Percentiles rank a stretch among this genome's conserved stretches.
Conservation (phyloP, 805 yeast genomes). For the Metschnikowia vanudenii region DNA sequence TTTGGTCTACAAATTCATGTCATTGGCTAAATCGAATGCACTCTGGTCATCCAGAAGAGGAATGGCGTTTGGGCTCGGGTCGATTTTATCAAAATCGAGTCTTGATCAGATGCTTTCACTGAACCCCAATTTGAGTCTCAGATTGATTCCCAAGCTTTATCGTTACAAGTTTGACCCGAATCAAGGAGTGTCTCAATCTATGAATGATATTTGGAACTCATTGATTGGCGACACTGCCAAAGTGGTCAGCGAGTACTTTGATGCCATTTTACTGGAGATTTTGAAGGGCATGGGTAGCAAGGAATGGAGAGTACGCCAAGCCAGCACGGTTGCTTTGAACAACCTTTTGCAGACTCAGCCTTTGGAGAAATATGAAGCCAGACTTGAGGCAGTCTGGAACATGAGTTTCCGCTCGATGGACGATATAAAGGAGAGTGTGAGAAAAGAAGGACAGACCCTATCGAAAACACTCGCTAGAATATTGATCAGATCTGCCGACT, state of each 20-base stretch:
- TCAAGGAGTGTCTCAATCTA: slow-evolving; percentile 67
- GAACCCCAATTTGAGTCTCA: slow-evolving; percentile 52
- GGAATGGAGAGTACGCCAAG: slow-evolving; percentile 94
- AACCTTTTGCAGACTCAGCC: slow-evolving; percentile 67
- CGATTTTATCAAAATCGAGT: slow-evolving; percentile 75
- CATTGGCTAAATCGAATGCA: slow-evolving; percentile 81
- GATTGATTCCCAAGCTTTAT: slow-evolving; percentile 76
- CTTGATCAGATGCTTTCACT: slow-evolving; percentile 58
- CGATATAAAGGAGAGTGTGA: slow-evolving; percentile 90
- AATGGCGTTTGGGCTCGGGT: slow-evolving; percentile 88
- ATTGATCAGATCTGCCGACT: slow-evolving; percentile 56
- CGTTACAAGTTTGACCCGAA: slow-evolving; percentile 87
- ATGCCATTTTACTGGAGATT: slow-evolving; percentile 61
- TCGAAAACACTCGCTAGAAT: slow-evolving; percentile 65
- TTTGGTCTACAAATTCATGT: slow-evolving; percentile 90
- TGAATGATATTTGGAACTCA: slow-evolving; percentile 86
- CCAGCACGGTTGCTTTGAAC: slow-evolving; percentile 68
- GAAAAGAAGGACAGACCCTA: slow-evolving; percentile 72
- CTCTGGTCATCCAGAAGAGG: slow-evolving; percentile 94
- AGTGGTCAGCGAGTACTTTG: slow-evolving; percentile 53
- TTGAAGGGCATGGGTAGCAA: slow-evolving; percentile 67
- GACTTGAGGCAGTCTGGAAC: slow-evolving; percentile 72
- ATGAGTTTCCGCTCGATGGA: slow-evolving; percentile 89
- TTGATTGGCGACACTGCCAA: slow-evolving; percentile 59
- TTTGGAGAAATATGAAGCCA: slow-evolving; percentile 48